A percentile compares a stretch with the other conserved stretches of the same genome.
Conservation (phyloP, 768 basidiomycete species). For the Scleroderma citrinum region DNA sequence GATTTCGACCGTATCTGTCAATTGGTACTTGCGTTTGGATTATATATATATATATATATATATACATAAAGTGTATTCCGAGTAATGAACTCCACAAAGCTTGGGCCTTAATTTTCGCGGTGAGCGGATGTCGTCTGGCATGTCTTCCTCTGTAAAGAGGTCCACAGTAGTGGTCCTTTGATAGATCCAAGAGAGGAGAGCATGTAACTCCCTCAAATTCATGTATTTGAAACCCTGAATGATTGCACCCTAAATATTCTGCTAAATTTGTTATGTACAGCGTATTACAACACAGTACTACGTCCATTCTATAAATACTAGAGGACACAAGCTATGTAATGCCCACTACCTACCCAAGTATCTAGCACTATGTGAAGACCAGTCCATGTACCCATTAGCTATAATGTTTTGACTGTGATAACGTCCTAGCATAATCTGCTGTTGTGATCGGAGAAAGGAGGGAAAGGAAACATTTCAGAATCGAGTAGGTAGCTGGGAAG, state of each 20-base stretch:
- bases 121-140: too few species aligned
- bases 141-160: too few species aligned
- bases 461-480: background rate
- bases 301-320: background rate
- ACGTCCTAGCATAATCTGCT: conserved; percentile 1
- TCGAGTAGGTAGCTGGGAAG: background rate
- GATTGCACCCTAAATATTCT: too few species aligned
- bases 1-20: background rate
- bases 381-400: conserved; percentile 2
- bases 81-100: too few species aligned
- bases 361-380: background rate
- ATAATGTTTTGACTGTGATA: background rate
- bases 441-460: background rate
- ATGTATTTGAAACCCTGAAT: too few species aligned
- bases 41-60: too few species aligned
- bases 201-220: too few species aligned
- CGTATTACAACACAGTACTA: background rate
- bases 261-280: background rate
- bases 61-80: too few species aligned
- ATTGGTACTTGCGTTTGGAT: too few species aligned
- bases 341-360: background rate
- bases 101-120: too few species aligned
- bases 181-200: too few species aligned
- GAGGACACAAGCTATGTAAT: background rate
- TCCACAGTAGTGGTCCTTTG: too few species aligned